Conservation (phyloP, 2,329 filamentous ascomycete genomes). For the Alternaria burnsii region DNA sequence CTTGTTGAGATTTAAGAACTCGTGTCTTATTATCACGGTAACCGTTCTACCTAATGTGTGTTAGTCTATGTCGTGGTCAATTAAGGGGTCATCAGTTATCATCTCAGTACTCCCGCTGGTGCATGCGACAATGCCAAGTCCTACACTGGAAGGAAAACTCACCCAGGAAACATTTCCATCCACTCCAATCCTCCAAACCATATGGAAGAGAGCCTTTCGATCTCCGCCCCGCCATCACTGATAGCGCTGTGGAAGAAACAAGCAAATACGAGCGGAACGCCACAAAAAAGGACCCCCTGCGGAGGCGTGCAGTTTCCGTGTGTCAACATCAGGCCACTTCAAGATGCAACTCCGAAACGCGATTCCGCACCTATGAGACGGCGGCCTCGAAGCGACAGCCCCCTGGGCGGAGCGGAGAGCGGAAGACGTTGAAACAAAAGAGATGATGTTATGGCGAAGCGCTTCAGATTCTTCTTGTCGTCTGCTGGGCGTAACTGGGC, state of each 20-base stretch:
- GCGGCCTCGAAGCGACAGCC: background rate
- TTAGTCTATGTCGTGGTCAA: background rate
- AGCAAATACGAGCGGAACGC: conserved; percentile 39
- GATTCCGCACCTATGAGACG: conserved; percentile 8
- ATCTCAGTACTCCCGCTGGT: background rate
- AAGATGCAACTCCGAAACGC: conserved; percentile 2
- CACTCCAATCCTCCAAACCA: background rate
- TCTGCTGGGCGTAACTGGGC: conserved; percentile 1
- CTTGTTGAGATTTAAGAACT: background rate
- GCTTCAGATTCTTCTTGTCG: conserved; percentile 1
- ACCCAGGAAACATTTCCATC: background rate
- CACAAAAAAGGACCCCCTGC: conserved; percentile 16
- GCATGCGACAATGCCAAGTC: conserved; percentile 6
- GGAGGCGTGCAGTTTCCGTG: conserved; percentile 21
- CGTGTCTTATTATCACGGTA: background rate
- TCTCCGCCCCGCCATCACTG: conserved; percentile 3
- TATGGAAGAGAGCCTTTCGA: background rate
- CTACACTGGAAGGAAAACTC: background rate
- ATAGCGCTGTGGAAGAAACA: conserved; percentile 23
- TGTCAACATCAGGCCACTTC: conserved; percentile 30
- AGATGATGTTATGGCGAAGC: background rate
- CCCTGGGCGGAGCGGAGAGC: conserved; percentile 14
- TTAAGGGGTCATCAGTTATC: background rate
- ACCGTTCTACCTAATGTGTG: background rate
- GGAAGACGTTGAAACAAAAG: background rate